Conservation (phyloP, 768 basidiomycete species). For the Suillus discolor region DNA sequence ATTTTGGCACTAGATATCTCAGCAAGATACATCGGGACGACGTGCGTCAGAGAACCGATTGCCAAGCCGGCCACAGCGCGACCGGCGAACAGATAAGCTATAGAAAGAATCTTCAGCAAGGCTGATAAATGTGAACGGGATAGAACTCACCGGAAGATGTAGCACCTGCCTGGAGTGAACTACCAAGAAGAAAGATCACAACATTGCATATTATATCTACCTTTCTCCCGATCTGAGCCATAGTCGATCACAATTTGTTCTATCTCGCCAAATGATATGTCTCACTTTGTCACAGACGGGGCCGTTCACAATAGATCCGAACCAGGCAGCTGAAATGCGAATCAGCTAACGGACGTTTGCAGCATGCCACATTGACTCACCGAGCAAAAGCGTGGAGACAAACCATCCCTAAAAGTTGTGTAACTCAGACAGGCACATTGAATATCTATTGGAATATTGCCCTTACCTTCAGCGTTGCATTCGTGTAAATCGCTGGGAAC, state of each 20-base stretch:
- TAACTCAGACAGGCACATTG: background rate
- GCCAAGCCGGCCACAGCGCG: constrained; percentile 27
- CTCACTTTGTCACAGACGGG: constrained; percentile 32
- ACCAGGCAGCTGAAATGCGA: constrained; percentile 31
- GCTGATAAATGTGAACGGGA: background rate
- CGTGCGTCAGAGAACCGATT: constrained; percentile 25
- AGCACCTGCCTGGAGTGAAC: constrained; percentile 34
- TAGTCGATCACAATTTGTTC: background rate
- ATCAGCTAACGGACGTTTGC: background rate
- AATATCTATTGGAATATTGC: background rate
- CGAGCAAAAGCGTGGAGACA: constrained; percentile 32
- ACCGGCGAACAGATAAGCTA: constrained; percentile 32
- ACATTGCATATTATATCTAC: constrained; percentile 32
- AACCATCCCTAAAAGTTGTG: constrained; percentile 31
- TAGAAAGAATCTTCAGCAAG: background rate
- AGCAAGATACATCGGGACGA: constrained; percentile 38
- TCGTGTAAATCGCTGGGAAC: constrained; percentile 34
- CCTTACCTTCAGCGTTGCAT: constrained; percentile 29
- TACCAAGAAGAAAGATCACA: constrained; percentile 31
- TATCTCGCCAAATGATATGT: background rate
- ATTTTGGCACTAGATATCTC: constrained; percentile 42
- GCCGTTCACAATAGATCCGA: constrained; percentile 32
- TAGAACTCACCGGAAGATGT: constrained; percentile 22
- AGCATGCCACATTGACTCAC: constrained; percentile 18
- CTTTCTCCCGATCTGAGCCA: constrained; percentile 29